Conservation (phyloP, 2,329 filamentous ascomycete species). For the Pseudopithomyces chartarum region DNA sequence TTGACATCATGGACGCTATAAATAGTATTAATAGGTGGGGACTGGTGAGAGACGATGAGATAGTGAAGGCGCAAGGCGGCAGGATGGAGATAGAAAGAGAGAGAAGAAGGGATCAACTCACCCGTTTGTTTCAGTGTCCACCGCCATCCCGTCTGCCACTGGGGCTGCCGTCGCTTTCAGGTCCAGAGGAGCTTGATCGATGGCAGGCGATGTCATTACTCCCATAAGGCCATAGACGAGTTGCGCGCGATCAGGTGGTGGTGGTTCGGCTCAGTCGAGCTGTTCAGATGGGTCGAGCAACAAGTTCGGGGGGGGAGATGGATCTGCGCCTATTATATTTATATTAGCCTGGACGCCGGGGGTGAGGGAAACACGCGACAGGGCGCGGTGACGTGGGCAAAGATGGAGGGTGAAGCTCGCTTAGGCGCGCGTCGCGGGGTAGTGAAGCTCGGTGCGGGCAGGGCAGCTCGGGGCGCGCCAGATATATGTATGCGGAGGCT, state of each 20-base stretch:
- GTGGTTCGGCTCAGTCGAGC: conserved; percentile 9
- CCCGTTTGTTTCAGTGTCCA: conserved; percentile 63
- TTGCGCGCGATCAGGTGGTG: conserved; percentile 12
- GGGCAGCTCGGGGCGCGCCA: conserved; percentile 12
- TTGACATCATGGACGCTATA: conserved; percentile 41
- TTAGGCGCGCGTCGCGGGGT: not conserved
- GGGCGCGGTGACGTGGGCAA: not conserved
- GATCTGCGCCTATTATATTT: conserved; percentile 8
- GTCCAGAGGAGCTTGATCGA: conserved; percentile 49
- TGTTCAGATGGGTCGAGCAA: conserved; percentile 20
- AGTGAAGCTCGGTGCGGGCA: conserved; percentile 3
- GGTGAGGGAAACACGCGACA: conserved; percentile 16
- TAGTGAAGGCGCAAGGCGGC: not conserved
- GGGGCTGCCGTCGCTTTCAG: conserved; percentile 56
- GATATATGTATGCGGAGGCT: conserved; percentile 26
- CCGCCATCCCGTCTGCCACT: conserved; percentile 57
- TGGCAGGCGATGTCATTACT: conserved; percentile 46
- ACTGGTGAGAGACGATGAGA: conserved; percentile 14
- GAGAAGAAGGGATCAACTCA: conserved; percentile 53
- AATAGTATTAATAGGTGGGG: conserved; percentile 20
- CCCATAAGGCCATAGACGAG: conserved; percentile 46
- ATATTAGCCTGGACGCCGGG: conserved; percentile 4
- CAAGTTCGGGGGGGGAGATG: conserved; percentile 20
- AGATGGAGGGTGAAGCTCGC: conserved; percentile 7
- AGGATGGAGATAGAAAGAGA: not conserved